A percentile compares a stretch with the other conserved stretches of the same genome.
Conservation (phyloP, 176 grass and related monocot species). For the Zea luxurians region DNA sequence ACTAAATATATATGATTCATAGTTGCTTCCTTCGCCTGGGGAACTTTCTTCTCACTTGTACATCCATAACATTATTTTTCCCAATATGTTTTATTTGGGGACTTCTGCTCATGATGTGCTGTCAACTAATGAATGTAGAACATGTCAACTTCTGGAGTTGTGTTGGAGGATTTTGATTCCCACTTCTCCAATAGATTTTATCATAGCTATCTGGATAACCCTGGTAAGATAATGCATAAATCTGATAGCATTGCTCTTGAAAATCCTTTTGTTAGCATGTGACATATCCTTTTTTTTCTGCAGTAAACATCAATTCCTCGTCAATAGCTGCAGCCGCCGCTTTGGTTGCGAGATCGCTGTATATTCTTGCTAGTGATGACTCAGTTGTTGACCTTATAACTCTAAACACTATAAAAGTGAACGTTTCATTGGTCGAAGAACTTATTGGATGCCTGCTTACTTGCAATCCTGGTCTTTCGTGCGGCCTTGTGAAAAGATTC, state of each 20-base stretch:
- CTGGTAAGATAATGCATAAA: constrained; percentile 52
- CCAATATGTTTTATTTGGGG: constrained; percentile 12
- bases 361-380: constrained; percentile 71
- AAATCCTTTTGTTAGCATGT: constrained; percentile 26
- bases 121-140: constrained; percentile 57
- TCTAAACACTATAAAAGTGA: constrained; percentile 86
- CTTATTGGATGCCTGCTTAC: constrained; percentile 72
- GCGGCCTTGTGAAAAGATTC: constrained; percentile 62
- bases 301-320: constrained; percentile 87
- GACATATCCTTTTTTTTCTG: constrained; percentile 9
- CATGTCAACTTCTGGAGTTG: constrained; percentile 79
- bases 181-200: constrained; percentile 84
- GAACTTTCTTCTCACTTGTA: neutral
- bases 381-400: constrained; percentile 64
- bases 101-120: constrained; percentile 32
- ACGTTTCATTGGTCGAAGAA: constrained; percentile 80
- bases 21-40: neutral
- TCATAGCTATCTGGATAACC: constrained; percentile 75
- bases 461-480: constrained; percentile 88
- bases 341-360: constrained; percentile 72
- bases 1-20: constrained; percentile 17
- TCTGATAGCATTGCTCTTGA: constrained; percentile 10
- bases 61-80: neutral
- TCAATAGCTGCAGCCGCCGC: constrained; percentile 81
- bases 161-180: constrained; percentile 91